Conservation (phyloP, 2,329 filamentous ascomycete species). For the Aplosporella prunicola region DNA sequence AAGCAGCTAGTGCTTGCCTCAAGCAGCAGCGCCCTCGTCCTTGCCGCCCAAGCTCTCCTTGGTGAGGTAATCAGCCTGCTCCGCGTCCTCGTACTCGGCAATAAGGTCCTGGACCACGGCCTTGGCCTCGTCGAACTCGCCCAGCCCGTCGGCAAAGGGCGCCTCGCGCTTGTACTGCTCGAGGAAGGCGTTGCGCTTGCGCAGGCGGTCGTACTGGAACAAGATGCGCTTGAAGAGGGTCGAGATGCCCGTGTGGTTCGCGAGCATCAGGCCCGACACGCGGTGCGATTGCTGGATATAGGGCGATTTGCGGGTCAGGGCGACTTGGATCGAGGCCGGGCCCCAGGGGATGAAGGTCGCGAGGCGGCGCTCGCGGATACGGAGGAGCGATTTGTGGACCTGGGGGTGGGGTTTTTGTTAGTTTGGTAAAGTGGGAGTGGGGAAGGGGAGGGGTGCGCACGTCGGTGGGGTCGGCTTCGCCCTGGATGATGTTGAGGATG, state of each 20-base stretch:
- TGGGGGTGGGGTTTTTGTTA: conserved; percentile 17
- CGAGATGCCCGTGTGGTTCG: conserved; percentile 94
- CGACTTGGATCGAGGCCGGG: conserved; percentile 93
- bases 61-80: conserved; percentile 81
- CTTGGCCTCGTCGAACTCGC: conserved; percentile 90
- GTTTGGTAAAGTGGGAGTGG: no score
- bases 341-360: conserved; percentile 99
- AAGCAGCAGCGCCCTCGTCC: neutral
- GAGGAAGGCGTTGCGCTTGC: conserved; percentile 94
- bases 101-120: conserved; percentile 88
- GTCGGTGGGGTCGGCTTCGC: conserved; percentile 94
- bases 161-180: conserved; percentile 94
- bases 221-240: conserved; percentile 95
- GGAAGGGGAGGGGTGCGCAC: conserved; percentile 34
- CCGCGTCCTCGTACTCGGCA: conserved; percentile 90
- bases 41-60: conserved; percentile 41
- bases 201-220: conserved; percentile 82
- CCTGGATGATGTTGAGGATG: conserved; percentile 97
- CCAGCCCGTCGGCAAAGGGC: conserved; percentile 81
- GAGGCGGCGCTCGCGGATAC: conserved; percentile 85
- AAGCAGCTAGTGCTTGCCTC: no score
- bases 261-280: conserved; percentile 93
- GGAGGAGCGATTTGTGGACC: conserved; percentile 92
- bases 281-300: conserved; percentile 91
- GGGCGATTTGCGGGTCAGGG: conserved; percentile 89